A percentile compares a stretch with the other conserved stretches of the same genome.
These are phyloP conservation scores for Jasminum sambac DNA, from an alignment of 257 asterid genomes.

Conservation along the genomic window DNA sequence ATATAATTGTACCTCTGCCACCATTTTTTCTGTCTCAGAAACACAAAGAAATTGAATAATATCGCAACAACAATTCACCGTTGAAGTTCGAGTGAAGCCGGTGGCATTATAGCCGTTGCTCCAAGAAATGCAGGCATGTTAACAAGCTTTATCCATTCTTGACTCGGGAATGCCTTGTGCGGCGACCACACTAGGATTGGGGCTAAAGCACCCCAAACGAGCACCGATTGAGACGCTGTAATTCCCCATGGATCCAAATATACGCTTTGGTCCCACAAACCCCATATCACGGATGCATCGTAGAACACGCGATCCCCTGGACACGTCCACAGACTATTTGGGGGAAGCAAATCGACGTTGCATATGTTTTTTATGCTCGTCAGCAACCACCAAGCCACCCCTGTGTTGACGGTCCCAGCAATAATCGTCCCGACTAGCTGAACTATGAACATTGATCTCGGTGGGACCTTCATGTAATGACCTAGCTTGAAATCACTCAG, in stretches of 20 bases:
- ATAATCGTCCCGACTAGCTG: conserved; percentile 69
- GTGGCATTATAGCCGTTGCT: conserved; percentile 62
- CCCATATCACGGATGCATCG: conserved; percentile 85
- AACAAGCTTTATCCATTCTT: conserved; percentile 55
- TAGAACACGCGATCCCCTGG: conserved; percentile 54
- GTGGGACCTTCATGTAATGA: conserved; percentile 84
- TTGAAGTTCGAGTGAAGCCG: conserved; percentile 69
- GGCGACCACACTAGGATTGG: conserved; percentile 49
- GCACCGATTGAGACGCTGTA: conserved; percentile 63
- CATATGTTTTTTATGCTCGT: conserved; percentile 53
- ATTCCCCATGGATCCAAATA: conserved; percentile 54
- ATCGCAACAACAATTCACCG: conserved; percentile 59
- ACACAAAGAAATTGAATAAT: conserved; percentile 52
- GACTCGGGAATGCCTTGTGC: conserved; percentile 47
- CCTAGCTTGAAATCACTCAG: conserved; percentile 80
- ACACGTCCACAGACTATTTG: conserved; percentile 74
- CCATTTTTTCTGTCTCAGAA: conserved; percentile 61
- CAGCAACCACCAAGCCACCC: conserved; percentile 64
- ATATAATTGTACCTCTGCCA: conserved; percentile 76
- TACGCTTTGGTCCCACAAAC: conserved; percentile 65
- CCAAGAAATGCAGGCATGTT: conserved; percentile 66
- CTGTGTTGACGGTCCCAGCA: conserved; percentile 62
- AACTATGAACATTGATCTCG: conserved; percentile 79
- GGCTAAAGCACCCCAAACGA: conserved; percentile 56
- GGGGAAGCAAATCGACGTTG: conserved; percentile 48